These are phyloP conservation scores for Pichia norvegensis DNA, from an alignment of 1,139 yeast species.

Conservation along the genomic window DNA sequence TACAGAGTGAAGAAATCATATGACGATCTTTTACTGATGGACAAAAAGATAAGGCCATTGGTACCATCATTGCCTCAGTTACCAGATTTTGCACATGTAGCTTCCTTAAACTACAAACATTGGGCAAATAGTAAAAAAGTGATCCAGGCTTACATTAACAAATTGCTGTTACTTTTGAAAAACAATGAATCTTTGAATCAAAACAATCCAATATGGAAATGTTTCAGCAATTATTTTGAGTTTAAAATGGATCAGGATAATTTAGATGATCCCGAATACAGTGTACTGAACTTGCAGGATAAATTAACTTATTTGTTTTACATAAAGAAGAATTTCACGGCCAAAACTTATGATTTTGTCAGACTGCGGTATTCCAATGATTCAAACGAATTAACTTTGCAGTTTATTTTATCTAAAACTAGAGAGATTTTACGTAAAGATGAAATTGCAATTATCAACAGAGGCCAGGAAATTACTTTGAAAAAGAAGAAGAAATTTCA, in stretches of 20 bases:
- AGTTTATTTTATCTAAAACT: slow-evolving; percentile 16
- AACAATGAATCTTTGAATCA: slow-evolving; percentile 8
- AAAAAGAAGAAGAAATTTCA: slow-evolving; percentile 22
- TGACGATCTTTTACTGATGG: slow-evolving; percentile 21
- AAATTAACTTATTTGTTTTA: slow-evolving; percentile 16
- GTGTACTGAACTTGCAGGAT: slow-evolving; percentile 12
- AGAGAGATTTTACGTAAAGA: slow-evolving; percentile 17
- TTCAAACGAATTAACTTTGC: slow-evolving; percentile 16
- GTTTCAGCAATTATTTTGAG: slow-evolving; percentile 23
- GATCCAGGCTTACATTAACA: slow-evolving; percentile 25
- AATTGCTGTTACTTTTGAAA: slow-evolving; percentile 15
- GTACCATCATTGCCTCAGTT: slow-evolving; percentile 39
- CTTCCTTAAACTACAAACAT: slow-evolving; percentile 22
- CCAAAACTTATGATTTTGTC: slow-evolving; percentile 19
- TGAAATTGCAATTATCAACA: slow-evolving; percentile 20
- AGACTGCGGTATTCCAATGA: slow-evolving; percentile 17
- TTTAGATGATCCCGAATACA: slow-evolving; percentile 7
- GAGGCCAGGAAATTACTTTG: slow-evolving; percentile 21
- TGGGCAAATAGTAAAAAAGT: slow-evolving; percentile 28
- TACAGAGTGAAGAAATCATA: slow-evolving; percentile 23
- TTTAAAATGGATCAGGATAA: slow-evolving; percentile 16
- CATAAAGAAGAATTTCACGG: slow-evolving; percentile 17
- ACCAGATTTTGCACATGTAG: slow-evolving; percentile 47
- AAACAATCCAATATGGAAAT: slow-evolving; percentile 19
- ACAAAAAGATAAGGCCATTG: slow-evolving; percentile 18